Base-by-base conservation (phyloP, 73 alveolate species). In the Paramecium sonneborni region DNA sequence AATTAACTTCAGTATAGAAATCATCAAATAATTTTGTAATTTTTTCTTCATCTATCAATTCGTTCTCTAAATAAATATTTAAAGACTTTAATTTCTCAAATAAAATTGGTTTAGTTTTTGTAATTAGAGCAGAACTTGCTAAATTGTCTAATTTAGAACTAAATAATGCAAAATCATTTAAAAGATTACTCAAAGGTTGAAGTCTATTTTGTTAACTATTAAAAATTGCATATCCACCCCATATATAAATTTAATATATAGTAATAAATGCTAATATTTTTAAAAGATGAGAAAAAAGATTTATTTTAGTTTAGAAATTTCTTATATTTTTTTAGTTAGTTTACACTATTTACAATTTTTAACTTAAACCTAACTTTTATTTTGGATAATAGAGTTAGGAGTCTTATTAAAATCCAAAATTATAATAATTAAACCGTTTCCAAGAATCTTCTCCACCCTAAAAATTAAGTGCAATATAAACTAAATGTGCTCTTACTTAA, bases 221-320 rank as follows among this genome's bases (percentile, higher is more conserved):
- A 62, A 30, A 62, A 4, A 62, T 62, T 26, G 84, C 18, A 62
- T 62, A 62, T 15, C 84, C 84, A 14, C 84, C 84, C 84, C 84
- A 62, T 62, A 62, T 23, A 26, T 62, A 62, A 30, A 62, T 30
- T 26, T 62, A 26, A 12, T 62, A 62, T 6, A 62, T 62, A 3
- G 26, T 14, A 30, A 62, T 28, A 62, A 62, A 62, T 30, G 24
- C 14, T 12, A 62, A 62, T 12, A 62, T 62, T 62, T 62, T 62
- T 3, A 62, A 30, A 26, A 26, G 44, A 15, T 62, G 84, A 26
- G 84, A 30, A 62, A 62, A 62, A 3, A 62, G 44, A 62, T 62
- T 62, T 30, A 62, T 52, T 52, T 52, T 52, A n/a, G 68, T 52
- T 14, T 52, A 52, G 18, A 52, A 52, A 21, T 52, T 52, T 20